Percentiles rank a stretch among this genome's conserved stretches.
Evolutionary conservation across 1,139 yeast species (phyloP).

Genomic region (Nakaseomyces nivariensis): DNA sequence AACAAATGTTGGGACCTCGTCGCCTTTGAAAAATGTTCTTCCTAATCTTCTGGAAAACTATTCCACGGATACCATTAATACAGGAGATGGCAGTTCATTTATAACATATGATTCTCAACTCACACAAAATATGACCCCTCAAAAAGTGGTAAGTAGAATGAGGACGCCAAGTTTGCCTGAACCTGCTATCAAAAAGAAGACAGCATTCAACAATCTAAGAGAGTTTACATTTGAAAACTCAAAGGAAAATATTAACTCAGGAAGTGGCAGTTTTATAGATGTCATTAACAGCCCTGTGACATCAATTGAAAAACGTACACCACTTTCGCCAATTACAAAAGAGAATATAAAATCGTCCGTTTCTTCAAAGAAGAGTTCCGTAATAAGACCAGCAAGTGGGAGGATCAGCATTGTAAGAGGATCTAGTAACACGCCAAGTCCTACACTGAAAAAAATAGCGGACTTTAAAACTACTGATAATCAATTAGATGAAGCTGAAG

Average conservation of each 20-base stretch:
- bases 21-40: constrained; percentile 11
- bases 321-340: neutral
- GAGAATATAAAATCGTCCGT: neutral
- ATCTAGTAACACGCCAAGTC: constrained; percentile 6
- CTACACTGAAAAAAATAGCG: constrained; percentile 4
- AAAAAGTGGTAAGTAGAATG: neutral
- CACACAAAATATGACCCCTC: constrained; percentile 1
- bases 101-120: constrained; percentile 14
- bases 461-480: constrained; percentile 3
- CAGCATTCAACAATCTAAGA: constrained; percentile 11
- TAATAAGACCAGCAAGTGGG: constrained; percentile 26
- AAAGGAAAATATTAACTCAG: constrained; percentile 1
- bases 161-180: neutral
- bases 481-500: neutral
- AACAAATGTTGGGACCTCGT: neutral
- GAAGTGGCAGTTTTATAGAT: neutral
- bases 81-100: constrained; percentile 10
- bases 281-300: neutral
- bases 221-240: constrained; percentile 17
- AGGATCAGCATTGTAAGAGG: constrained; percentile 25
- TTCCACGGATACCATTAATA: constrained; percentile 3
- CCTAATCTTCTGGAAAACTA: constrained; percentile 7
- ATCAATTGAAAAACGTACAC: neutral
- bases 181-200: constrained; percentile 9
- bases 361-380: constrained; percentile 6